Evolutionary conservation across 2,329 filamentous ascomycete species (phyloP).

Genomic region (Diaporthe caulivora): DNA sequence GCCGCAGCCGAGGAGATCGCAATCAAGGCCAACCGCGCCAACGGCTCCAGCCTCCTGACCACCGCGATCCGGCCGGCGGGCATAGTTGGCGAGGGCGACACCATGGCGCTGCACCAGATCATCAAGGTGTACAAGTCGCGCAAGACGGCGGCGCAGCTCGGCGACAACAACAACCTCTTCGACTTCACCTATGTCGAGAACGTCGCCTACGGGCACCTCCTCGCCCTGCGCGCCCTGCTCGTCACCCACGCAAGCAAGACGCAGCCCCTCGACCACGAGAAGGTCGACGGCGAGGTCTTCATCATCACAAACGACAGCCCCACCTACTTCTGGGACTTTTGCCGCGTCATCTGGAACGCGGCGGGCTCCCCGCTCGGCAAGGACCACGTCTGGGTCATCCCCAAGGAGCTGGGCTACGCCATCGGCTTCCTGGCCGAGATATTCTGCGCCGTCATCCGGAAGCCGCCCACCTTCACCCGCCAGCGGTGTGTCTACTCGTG

Average conservation of each 20-base stretch:
- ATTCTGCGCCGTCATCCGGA: constrained; percentile 61
- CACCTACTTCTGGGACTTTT: constrained; percentile 92
- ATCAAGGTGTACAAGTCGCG: constrained; percentile 76
- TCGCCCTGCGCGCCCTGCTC: constrained; percentile 81
- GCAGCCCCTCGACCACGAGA: constrained; percentile 77
- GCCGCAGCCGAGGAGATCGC: constrained; percentile 86
- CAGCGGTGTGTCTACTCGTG: constrained; percentile 75
- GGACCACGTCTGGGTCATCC: constrained; percentile 67
- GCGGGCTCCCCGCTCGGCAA: constrained; percentile 66
- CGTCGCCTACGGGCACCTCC: constrained; percentile 81
- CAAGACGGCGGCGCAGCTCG: constrained; percentile 84
- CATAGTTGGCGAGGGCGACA: constrained; percentile 92
- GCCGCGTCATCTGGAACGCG: constrained; percentile 79
- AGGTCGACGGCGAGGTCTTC: constrained; percentile 87
- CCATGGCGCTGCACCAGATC: constrained; percentile 79
- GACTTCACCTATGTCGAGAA: constrained; percentile 76
- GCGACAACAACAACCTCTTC: constrained; percentile 74
- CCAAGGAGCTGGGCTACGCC: constrained; percentile 62
- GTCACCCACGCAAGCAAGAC: constrained; percentile 67
- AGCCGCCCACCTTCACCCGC: constrained; percentile 68
- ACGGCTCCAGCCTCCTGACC: constrained; percentile 75
- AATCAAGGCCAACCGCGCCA: constrained; percentile 77
- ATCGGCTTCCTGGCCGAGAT: constrained; percentile 68
- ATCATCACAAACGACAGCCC: constrained; percentile 92
- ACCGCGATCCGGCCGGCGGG: constrained; percentile 85